Evolutionary conservation across 768 basidiomycete genomes (phyloP).

Genomic region (Scleroderma citrinum): DNA sequence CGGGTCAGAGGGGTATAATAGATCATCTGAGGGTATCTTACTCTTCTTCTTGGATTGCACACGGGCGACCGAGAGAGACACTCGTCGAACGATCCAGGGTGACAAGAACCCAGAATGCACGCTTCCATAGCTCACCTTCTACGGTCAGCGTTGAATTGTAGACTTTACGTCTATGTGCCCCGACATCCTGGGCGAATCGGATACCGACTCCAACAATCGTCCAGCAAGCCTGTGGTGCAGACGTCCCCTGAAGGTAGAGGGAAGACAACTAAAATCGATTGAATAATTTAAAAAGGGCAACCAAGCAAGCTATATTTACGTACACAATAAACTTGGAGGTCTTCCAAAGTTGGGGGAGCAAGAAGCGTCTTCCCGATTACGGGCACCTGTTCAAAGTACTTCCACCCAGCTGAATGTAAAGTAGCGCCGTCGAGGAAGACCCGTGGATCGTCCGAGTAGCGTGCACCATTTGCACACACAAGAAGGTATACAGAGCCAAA

Average conservation of each 20-base stretch:
- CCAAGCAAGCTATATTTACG: conserved; percentile 18
- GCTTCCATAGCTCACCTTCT: conserved; percentile 59
- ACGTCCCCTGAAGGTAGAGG: conserved; percentile 49
- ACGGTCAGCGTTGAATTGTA: conserved; percentile 26
- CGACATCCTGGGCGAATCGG: conserved; percentile 53
- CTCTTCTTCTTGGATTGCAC: conserved; percentile 69
- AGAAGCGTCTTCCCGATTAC: conserved; percentile 53
- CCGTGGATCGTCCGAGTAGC: conserved; percentile 49
- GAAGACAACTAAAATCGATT: conserved; percentile 40
- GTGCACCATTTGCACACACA: conserved; percentile 65
- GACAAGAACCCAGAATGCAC: conserved; percentile 41
- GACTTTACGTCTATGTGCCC: conserved; percentile 42
- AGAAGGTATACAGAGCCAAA: conserved; percentile 62
- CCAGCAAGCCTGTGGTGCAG: conserved; percentile 63
- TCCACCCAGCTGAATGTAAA: conserved; percentile 48
- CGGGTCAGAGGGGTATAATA: too few relatives aligned
- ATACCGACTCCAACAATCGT: conserved; percentile 57
- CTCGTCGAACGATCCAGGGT: conserved; percentile 29
- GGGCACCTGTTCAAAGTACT: conserved; percentile 47
- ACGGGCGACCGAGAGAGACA: conserved; percentile 56
- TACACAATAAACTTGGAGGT: conserved; percentile 65
- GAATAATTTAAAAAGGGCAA: background rate
- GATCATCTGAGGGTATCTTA: conserved; percentile 25
- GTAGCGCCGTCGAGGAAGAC: conserved; percentile 38
- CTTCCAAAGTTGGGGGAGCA: conserved; percentile 53